Base-by-base conservation (phyloP, 2,329 filamentous ascomycete species). In the Bertia moriformis region DNA sequence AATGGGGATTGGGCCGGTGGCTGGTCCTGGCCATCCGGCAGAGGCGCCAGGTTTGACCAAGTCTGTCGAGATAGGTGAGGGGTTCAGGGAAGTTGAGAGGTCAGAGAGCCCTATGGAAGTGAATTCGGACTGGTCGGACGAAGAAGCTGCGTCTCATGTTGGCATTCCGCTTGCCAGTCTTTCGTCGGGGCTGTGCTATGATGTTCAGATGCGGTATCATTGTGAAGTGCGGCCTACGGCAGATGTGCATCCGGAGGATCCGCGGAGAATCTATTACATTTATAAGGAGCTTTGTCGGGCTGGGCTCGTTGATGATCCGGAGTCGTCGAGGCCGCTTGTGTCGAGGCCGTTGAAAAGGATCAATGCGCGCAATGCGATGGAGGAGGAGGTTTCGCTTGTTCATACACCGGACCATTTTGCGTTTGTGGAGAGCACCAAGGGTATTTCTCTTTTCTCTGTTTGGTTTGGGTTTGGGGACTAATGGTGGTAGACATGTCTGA, bases 171-270 rank as follows among this genome's bases (percentile, higher is more conserved):
- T 58, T 18, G 54, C 59, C 4, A 55, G 56, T 13, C 49, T 65
- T 10, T 54, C 61, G 1, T 68, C 65, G 0, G 67, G 67, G 1
- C 53, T 69, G 5, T 71, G 67, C 33, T 82, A 82, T 50, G 77
- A 82, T 58, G 63, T 70, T 15, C 69, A 74, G 14, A 82, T 82
- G 77, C 66, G 75, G 12, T 78, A 75, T 47, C 77, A 82, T 51
- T 70, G 72, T n/a, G 75, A 80, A 49, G 58, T 70, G 18, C 56
- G 61, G 3, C 58, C 63, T 18, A 50, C 51, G 24, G 59, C 65
- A 37, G 75, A 78, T 41, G 66, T 77, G 19, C 77, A 82, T 50
- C 77, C 77, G 0, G 77, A 82, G 52, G 76, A 82, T 47, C 77
- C 77, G 1, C 59, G 75, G 19, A 66, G 77, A 3, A 81, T 82